These are phyloP conservation scores for Pichia occidentalis DNA, from an alignment of 805 yeast genomes.

Conservation along the genomic window DNA sequence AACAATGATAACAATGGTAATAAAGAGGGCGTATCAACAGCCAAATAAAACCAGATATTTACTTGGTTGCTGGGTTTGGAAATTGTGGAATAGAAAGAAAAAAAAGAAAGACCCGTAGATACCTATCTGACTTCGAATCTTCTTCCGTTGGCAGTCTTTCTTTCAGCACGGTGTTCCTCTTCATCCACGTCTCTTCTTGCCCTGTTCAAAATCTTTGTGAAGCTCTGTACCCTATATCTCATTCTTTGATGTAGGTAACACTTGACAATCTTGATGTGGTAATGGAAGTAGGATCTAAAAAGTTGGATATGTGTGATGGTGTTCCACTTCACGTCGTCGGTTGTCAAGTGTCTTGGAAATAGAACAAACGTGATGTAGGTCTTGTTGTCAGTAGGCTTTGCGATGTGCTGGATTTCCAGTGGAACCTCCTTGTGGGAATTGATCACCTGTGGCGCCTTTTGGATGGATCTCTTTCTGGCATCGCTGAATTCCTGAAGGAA, in stretches of 20 bases:
- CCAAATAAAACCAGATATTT: no score
- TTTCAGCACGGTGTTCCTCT: conserved; percentile 42
- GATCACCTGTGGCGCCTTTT: conserved; percentile 96
- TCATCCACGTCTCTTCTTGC: conserved; percentile 92
- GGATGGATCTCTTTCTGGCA: conserved; percentile 91
- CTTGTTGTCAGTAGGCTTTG: conserved; percentile 27
- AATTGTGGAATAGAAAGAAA: no score
- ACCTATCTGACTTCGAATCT: conserved; percentile 41
- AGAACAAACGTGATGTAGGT: conserved; percentile 61
- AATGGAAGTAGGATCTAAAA: conserved; percentile 96
- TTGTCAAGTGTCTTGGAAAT: conserved; percentile 70
- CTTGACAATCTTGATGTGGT: conserved; percentile 96
- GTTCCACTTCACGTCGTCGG: conserved; percentile 63
- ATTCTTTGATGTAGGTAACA: conserved; percentile 98
- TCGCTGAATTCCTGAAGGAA: conserved; percentile 92
- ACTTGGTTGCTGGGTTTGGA: no score
- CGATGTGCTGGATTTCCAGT: conserved; percentile 58
- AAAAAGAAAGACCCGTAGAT: no score
- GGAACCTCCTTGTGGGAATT: conserved; percentile 92
- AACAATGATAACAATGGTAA: no score
- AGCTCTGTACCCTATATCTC: conserved; percentile 92
- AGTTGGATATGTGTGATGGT: conserved; percentile 87
- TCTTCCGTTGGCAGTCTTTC: conserved; percentile 71
- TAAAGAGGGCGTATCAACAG: no score
- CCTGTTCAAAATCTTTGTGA: conserved; percentile 89